Base-by-base conservation (phyloP, 306 rosid species). In the Lupinus albus region DNA sequence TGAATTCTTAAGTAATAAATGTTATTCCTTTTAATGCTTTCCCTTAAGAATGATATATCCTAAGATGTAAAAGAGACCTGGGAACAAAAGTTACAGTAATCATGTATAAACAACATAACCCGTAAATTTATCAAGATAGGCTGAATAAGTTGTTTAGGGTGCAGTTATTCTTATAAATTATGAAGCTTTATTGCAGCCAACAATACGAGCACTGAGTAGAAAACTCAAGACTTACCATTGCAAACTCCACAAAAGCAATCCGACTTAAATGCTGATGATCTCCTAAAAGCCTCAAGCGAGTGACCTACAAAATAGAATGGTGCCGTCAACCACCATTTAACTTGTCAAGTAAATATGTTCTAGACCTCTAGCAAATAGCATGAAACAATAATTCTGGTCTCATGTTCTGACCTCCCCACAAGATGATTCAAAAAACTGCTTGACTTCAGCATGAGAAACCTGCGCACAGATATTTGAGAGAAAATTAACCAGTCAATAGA, bases 201-300 rank as follows among this genome's bases (percentile, higher is more conserved):
- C 11, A 12, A 32, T 47, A 33, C 11, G 21, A 48, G 49, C 59
- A 58, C 9, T 17, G 48, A 33, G 17, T 16, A 46, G 44, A 17
- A 58, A 7, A 35, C n/a, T 18, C 11, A 49, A 47, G 48, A 79
- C 59, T 68, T 64, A 81, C 99, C 79, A 88, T 25, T 55, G 84
- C 86, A 78, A 93, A 93, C 72, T 93, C 99, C 61, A 93, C 99
- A 77, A 93, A 93, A 78, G 97, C 99, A 83, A 93, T 90, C 74
- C 99, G 97, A 42, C 97, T 90, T 54, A 94, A 86, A 76, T 93
- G 99, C 85, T 84, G 87, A 71, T 88, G 91, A 80, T 93, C 99
- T 52, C 99, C 99, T 83, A 93, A 84, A 79, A 93, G 85, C 94
- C 99, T 93, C 89, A 93, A 66, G 76, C 99, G 97, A 1, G 85